Evolutionary conservation across 495 filamentous ascomycete genomes (phyloP), one percentile per base, ranked within the genome.

Genomic region (Pyronema omphalodes): DNA sequence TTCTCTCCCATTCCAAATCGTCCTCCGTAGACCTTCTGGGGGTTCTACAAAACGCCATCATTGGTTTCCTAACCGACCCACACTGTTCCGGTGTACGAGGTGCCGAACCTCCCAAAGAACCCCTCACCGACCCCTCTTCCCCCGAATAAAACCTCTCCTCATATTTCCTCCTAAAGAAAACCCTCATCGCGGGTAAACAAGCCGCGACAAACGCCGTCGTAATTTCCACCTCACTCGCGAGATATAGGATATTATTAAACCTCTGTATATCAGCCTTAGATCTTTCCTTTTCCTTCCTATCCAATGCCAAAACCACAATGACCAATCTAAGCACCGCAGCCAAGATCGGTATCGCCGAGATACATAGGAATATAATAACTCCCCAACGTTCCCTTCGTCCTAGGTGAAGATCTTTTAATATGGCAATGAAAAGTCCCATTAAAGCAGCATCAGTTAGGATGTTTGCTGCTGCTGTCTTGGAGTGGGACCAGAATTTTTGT

Each of bases 161-260:
- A 7, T 51, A 41, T 4, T 39, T 33, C 4, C 29, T 9, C 8
- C 33, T 43, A 33, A 55, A n/a, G 8, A 56, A 49, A 0, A 47
- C 45, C 7, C 53, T 55, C 37, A 58, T 18, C 1, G 56, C 45
- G 0, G 56, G 56, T 5, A 58, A 47, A 17, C 56, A 55, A 6
- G 56, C 56, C 37, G 53, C 49, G 1, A 54, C 34, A 44, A 58
- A 55, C 7, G 56, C 23, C 36, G 53, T 40, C 3, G 56, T 19
- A 3, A 58, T 12, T 35, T 58, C 56, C 45, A 58, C 55, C 17
- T 58, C 44, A 1, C 53, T 55, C 44, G 47, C 47, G 1, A 50
- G n/a, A n/a, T 50, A 50, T 17, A 50, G 29, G 9, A 50, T 36
- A 12, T 36, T 34, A 11, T 50, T 35, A 17, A 50, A 50, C 29